These are phyloP conservation scores for Solanum corneliomulleri DNA, from an alignment of 257 asterid genomes.

Conservation along the genomic window DNA sequence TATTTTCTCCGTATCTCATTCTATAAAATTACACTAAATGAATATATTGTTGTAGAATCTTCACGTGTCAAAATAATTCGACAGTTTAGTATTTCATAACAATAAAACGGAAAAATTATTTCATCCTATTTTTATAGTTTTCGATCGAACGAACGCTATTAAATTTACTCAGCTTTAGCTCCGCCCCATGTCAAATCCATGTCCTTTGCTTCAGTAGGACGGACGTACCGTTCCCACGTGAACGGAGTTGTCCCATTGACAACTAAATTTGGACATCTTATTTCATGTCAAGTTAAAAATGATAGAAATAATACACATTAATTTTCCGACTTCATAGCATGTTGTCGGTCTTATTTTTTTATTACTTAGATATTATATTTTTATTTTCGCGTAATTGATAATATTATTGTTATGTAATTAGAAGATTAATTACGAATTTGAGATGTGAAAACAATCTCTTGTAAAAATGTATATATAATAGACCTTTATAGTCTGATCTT, in stretches of 20 bases:
- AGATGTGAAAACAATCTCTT: background rate
- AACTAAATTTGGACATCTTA: background rate
- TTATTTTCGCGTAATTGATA: background rate
- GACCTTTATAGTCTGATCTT: accelerated
- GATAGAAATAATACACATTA: background rate
- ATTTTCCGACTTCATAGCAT: background rate
- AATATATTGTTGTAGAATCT: too few relatives aligned
- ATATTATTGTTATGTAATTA: background rate
- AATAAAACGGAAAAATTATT: too few relatives aligned
- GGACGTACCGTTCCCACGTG: background rate
- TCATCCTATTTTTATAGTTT: too few relatives aligned
- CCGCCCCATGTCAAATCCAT: background rate
- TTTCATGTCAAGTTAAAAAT: background rate
- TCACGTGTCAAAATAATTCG: too few relatives aligned
- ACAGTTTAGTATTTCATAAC: too few relatives aligned
- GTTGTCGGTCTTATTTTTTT: background rate
- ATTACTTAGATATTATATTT: too few relatives aligned
- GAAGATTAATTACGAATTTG: background rate
- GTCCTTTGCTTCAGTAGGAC: background rate
- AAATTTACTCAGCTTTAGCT: background rate
- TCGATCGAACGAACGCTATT: too few relatives aligned
- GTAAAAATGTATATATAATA: background rate
- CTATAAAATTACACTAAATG: too few relatives aligned
- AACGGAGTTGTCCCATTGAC: background rate
- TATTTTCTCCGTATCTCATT: too few relatives aligned